Evolutionary conservation across 139 green algal genomes (phyloP).

Genomic region (Raphidocelis subcapitata): DNA sequence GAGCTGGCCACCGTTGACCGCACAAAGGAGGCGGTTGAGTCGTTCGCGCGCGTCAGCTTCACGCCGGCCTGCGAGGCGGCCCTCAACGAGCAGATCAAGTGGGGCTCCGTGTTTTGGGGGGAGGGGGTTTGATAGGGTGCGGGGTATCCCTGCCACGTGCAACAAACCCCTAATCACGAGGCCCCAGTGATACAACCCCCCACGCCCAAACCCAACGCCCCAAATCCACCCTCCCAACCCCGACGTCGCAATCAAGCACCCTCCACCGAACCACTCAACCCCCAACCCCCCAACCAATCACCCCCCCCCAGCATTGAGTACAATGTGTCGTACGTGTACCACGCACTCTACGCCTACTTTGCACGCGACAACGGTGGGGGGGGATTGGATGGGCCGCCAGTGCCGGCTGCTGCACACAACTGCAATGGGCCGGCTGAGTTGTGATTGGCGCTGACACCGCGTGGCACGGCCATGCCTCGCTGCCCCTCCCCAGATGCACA

Average conservation of each 20-base stretch:
- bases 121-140: not conserved
- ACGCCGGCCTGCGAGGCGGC: slow-evolving; percentile 63
- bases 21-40: slow-evolving; percentile 48
- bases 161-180: not conserved
- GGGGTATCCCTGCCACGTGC: not conserved
- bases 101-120: slow-evolving; percentile 18
- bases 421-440: no score
- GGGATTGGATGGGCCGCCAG: no score
- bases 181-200: no score
- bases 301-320: slow-evolving; percentile 74
- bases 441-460: no score
- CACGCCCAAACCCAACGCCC: no score
- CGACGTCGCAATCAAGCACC: not conserved
- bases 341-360: slow-evolving; percentile 93
- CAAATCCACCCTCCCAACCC: no score
- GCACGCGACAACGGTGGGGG: slow-evolving; percentile 96
- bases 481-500: no score
- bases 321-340: slow-evolving; percentile 93
- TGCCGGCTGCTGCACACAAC: no score
- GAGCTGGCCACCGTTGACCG: slow-evolving; percentile 74
- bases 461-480: no score
- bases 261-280: not conserved
- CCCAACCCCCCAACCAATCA: not conserved
- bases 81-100: slow-evolving; percentile 99
- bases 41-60: slow-evolving; percentile 80